Evolutionary conservation across 2,329 filamentous ascomycete species (phyloP).

Genomic region (Apiospora kogelbergensis): DNA sequence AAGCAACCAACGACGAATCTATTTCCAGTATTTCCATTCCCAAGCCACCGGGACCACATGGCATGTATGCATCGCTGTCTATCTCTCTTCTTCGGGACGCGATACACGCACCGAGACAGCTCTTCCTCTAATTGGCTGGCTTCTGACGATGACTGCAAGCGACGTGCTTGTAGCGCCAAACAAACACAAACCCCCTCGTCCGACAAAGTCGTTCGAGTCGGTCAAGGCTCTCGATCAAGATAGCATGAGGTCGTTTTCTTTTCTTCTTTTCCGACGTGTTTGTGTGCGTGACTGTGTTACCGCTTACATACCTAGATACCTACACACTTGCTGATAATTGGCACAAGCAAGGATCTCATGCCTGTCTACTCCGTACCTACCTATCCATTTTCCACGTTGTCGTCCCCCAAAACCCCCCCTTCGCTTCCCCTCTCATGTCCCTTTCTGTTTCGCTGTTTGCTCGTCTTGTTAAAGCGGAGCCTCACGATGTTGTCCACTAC

Average conservation of each 20-base stretch:
- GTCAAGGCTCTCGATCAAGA: background rate
- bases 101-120: background rate
- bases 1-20: background rate
- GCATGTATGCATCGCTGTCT: background rate
- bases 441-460: background rate
- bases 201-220: background rate
- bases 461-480: background rate
- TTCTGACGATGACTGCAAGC: background rate
- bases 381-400: background rate
- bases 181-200: background rate
- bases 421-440: background rate
- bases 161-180: background rate
- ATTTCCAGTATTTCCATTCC: background rate
- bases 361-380: background rate
- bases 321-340: background rate
- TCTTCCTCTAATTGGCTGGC: background rate
- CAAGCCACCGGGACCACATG: background rate
- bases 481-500: background rate
- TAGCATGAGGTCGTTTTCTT: background rate
- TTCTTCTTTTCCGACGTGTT: background rate
- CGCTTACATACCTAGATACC: no score
- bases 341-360: background rate
- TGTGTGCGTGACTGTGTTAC: background rate
- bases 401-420: background rate
- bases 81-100: background rate